Conservation (phyloP, 2,329 filamentous ascomycete species). For the Aschersonia sp. region DNA sequence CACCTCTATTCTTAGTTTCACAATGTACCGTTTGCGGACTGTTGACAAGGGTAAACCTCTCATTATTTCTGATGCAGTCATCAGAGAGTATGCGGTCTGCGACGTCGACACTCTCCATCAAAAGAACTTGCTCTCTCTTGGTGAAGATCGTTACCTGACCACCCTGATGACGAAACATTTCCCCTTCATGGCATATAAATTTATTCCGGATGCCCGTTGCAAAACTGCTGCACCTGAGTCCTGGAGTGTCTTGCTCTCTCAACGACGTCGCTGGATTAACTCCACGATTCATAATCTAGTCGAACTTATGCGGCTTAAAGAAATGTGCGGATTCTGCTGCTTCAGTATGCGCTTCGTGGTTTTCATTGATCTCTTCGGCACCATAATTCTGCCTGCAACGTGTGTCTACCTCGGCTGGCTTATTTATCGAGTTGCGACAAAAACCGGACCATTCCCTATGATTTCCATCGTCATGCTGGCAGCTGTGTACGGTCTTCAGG, state of each 20-base stretch:
- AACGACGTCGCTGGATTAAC: conserved; percentile 98
- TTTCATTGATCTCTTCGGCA: conserved; percentile 85
- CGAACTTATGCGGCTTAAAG: conserved; percentile 77
- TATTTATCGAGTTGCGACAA: conserved; percentile 60
- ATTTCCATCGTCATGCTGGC: conserved; percentile 84
- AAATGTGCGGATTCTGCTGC: conserved; percentile 97
- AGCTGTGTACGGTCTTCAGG: conserved; percentile 88
- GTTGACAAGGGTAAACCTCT: conserved; percentile 88
- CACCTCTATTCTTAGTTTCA: conserved; percentile 53
- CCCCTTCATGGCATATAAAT: conserved; percentile 91
- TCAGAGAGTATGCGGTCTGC: conserved; percentile 77
- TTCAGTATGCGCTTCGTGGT: conserved; percentile 98
- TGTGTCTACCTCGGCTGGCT: conserved; percentile 78
- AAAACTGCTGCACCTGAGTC: conserved; percentile 87
- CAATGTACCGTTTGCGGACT: conserved; percentile 93
- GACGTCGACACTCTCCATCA: conserved; percentile 89
- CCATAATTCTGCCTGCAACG: conserved; percentile 80
- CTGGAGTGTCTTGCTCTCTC: conserved; percentile 90
- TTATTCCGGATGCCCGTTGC: conserved; percentile 83
- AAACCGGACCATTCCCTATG: conserved; percentile 62
- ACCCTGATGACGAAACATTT: conserved; percentile 98
- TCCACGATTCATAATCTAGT: conserved; percentile 94
- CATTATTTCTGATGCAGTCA: conserved; percentile 80
- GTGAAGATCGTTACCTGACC: conserved; percentile 93
- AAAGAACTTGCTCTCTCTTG: conserved; percentile 87